Percentiles rank a stretch among this genome's conserved stretches.
These are phyloP conservation scores for Astraeus odoratus DNA, from an alignment of 768 basidiomycete genomes.

Conservation along the genomic window DNA sequence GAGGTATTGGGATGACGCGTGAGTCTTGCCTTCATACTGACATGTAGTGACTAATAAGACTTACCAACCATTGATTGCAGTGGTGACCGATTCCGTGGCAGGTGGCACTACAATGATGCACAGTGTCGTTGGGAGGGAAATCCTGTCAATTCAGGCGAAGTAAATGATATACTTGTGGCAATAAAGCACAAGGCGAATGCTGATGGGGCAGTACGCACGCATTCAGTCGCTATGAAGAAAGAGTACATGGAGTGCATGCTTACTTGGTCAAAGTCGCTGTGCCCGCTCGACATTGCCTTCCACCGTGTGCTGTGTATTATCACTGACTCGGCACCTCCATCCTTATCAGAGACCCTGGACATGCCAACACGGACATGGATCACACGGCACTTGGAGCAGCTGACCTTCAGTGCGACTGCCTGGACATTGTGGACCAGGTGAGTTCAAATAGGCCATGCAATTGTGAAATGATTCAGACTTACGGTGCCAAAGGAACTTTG, in stretches of 20 bases:
- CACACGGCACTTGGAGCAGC: not conserved
- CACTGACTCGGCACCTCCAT: not conserved
- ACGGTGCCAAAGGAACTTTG: slow-evolving; percentile 22
- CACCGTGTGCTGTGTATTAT: not conserved
- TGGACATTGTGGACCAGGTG: slow-evolving; percentile 3
- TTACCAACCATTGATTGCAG: slow-evolving; percentile 4
- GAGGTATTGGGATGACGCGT: slow-evolving; percentile 1
- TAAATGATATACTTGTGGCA: slow-evolving; percentile 19
- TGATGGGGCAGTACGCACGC: slow-evolving; percentile 16
- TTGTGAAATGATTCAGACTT: no score
- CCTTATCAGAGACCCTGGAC: not conserved
- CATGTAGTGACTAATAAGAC: not conserved
- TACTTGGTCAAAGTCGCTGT: not conserved
- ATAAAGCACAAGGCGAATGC: slow-evolving; percentile 16
- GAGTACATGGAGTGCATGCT: not conserved
- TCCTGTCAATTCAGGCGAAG: slow-evolving; percentile 20
- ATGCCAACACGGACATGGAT: not conserved
- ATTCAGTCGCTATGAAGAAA: slow-evolving; percentile 22
- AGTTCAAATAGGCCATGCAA: not conserved
- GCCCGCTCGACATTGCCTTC: not conserved
- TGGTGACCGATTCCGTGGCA: slow-evolving; percentile 21
- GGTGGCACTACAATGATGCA: slow-evolving; percentile 19
- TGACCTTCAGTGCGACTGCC: not conserved
- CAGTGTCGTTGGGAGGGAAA: slow-evolving; percentile 22
- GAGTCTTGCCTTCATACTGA: not conserved